These are phyloP conservation scores for Arthroderma uncinatum DNA, from an alignment of 2,329 filamentous ascomycete species.

Conservation along the genomic window DNA sequence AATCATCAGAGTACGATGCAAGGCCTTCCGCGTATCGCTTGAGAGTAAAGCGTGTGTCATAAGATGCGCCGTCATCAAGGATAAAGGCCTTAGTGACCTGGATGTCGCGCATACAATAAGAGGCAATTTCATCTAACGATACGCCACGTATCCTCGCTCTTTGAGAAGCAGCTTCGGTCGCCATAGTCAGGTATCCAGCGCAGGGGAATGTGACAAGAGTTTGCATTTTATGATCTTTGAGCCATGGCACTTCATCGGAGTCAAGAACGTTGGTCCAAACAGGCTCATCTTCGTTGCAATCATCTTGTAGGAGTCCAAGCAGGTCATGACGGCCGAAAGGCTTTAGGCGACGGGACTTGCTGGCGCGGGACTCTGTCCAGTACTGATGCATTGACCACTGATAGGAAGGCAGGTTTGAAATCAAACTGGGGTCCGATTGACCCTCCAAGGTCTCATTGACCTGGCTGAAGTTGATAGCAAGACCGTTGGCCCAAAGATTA, in stretches of 20 bases:
- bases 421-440: neutral
- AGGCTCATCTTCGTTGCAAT: conserved; percentile 23
- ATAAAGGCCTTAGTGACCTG: conserved; percentile 17
- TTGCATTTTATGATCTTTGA: conserved; percentile 34
- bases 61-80: conserved; percentile 11
- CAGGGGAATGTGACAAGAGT: conserved; percentile 32
- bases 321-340: conserved; percentile 14
- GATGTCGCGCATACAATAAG: conserved; percentile 13
- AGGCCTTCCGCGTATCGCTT: neutral
- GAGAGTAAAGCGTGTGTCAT: neutral
- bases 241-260: conserved; percentile 27
- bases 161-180: conserved; percentile 28
- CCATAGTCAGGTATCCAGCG: conserved; percentile 35
- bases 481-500: neutral
- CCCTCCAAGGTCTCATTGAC: neutral
- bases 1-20: neutral
- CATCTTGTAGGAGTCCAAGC: conserved; percentile 19
- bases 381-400: conserved; percentile 3
- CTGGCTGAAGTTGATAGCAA: conserved; percentile 1
- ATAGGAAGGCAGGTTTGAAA: conserved; percentile 22
- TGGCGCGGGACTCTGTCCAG: conserved; percentile 13
- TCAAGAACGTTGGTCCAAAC: conserved; percentile 33
- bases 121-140: neutral
- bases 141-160: neutral
- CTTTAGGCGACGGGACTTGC: conserved; percentile 8